phyloP scores from a whole-genome alignment of 345 rosid species.

The Aegle marmelos region DNA sequence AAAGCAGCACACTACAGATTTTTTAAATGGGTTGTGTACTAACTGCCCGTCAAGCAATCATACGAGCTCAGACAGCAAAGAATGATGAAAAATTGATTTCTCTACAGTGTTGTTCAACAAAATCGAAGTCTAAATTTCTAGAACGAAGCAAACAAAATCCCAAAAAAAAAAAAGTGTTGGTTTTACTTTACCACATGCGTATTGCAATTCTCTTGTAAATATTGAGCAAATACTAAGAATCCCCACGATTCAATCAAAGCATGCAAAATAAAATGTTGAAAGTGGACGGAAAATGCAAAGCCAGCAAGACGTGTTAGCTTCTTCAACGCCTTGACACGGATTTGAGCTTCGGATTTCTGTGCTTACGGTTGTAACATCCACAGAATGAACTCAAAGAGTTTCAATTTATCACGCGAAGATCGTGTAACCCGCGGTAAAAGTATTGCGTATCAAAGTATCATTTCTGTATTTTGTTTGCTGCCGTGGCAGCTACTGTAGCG shows the following conservation, averaged over 20 bases:
- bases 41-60: background rate
- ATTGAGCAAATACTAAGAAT: conserved; percentile 12
- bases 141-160: background rate
- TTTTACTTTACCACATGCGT: conserved; percentile 6
- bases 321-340: conserved; percentile 7
- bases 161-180: background rate
- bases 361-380: background rate
- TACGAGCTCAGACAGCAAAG: conserved; percentile 7
- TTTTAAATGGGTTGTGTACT: background rate
- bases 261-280: background rate
- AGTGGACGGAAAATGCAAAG: conserved; percentile 4
- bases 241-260: background rate
- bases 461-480: too few species aligned
- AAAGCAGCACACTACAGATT: background rate
- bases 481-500: too few species aligned
- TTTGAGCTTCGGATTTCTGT: background rate
- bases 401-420: background rate
- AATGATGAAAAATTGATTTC: background rate
- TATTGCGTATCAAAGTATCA: background rate
- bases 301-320: background rate
- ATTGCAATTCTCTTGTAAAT: background rate
- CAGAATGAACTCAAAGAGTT: background rate
- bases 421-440: background rate
- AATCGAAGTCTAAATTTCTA: background rate
- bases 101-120: background rate